Evolutionary conservation across 192 early-diverging fungal genomes (phyloP).

Genomic region (Ambispora gerdemannii): DNA sequence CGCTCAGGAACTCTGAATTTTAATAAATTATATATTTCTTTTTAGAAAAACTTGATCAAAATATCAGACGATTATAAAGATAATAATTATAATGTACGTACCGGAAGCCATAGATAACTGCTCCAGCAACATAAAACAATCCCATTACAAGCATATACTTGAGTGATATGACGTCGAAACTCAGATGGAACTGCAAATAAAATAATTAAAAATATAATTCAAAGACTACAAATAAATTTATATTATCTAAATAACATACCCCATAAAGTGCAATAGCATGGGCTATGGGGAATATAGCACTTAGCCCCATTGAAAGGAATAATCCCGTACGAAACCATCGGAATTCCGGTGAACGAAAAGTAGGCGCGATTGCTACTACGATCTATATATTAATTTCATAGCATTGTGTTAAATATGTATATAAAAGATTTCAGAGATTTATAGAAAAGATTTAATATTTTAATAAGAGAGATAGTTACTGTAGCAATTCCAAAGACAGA

Average conservation of each 20-base stretch:
- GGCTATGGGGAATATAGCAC: slow-evolving; percentile 66
- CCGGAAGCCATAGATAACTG: slow-evolving; percentile 71
- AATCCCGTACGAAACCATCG: slow-evolving; percentile 72
- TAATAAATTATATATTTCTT: background rate
- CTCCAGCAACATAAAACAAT: slow-evolving; percentile 73
- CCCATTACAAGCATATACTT: slow-evolving; percentile 71
- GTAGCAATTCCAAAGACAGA: slow-evolving; percentile 61
- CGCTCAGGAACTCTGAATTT: slow-evolving; percentile 72
- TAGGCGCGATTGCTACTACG: slow-evolving; percentile 55
- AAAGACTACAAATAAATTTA: background rate
- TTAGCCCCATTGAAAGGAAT: slow-evolving; percentile 79
- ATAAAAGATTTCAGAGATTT: background rate
- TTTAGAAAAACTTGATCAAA: background rate
- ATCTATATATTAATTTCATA: slow-evolving; percentile 33
- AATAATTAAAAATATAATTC: background rate
- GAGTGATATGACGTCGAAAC: slow-evolving; percentile 57
- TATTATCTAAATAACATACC: slow-evolving; percentile 41
- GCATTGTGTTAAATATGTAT: no score
- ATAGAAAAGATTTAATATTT: background rate
- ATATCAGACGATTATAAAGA: background rate
- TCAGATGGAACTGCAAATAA: slow-evolving; percentile 30
- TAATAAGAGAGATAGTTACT: slow-evolving; percentile 32
- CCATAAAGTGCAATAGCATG: slow-evolving; percentile 69
- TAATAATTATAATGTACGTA: background rate
- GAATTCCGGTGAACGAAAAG: slow-evolving; percentile 71